Evolutionary conservation across 352 stramenopile species (phyloP).

Genomic region (Globisporangium paroecandrum): DNA sequence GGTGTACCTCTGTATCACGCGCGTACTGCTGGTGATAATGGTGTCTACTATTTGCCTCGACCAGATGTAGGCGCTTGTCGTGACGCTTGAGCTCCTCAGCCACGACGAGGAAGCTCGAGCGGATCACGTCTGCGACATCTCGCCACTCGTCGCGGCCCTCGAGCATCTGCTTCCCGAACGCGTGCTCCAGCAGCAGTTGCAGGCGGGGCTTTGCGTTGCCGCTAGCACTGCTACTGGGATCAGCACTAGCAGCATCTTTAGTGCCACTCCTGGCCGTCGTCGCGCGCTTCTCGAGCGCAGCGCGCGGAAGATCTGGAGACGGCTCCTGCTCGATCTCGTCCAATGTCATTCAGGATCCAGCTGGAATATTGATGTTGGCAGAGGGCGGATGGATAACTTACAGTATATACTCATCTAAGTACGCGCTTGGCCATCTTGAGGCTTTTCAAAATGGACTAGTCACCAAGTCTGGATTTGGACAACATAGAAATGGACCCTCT

Average conservation of each 20-base stretch:
- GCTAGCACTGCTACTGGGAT: too few species aligned
- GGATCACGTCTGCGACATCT: constrained; percentile 43
- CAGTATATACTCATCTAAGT: too few species aligned
- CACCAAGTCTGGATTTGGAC: too few species aligned
- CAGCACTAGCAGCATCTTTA: too few species aligned
- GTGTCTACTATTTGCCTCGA: not conserved
- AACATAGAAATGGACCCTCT: too few species aligned
- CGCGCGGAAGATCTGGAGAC: not conserved
- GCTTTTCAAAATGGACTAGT: too few species aligned
- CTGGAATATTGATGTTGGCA: too few species aligned
- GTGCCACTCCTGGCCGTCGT: too few species aligned
- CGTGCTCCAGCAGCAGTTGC: constrained; percentile 28
- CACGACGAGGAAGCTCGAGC: constrained; percentile 51
- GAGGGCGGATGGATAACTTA: too few species aligned
- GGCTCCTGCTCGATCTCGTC: constrained; percentile 14
- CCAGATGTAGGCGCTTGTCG: constrained; percentile 14
- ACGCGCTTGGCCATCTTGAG: too few species aligned
- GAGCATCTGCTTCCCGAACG: constrained; percentile 36
- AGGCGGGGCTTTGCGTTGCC: not conserved
- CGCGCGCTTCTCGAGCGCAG: not conserved
- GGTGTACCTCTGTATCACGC: too few species aligned
- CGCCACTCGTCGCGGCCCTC: constrained; percentile 40
- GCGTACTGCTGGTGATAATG: not conserved
- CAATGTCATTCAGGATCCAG: too few species aligned
- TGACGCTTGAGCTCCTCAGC: constrained; percentile 38